Conservation (phyloP, 257 asterid genomes). For the Datura wrightii region DNA sequence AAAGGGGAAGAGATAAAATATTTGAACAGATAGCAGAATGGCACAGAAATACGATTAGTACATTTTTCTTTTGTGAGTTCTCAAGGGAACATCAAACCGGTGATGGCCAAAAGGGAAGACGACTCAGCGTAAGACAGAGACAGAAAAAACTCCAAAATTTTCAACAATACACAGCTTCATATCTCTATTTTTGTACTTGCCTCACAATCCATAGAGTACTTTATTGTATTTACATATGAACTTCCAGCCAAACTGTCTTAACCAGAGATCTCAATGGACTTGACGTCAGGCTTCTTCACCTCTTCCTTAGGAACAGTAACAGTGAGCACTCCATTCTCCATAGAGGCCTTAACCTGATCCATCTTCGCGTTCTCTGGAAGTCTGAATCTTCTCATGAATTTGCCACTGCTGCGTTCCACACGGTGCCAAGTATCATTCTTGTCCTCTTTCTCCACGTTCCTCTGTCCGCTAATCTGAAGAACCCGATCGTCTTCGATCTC, state of each 20-base stretch:
- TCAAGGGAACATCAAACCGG: neutral
- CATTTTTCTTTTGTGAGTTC: neutral
- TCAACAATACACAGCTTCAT: neutral
- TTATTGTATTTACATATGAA: neutral
- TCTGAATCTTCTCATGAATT: slow-evolving; percentile 35
- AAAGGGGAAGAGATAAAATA: no score
- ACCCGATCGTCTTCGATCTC: slow-evolving; percentile 25
- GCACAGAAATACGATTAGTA: neutral
- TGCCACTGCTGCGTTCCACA: slow-evolving; percentile 31
- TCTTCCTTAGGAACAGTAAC: slow-evolving; percentile 35
- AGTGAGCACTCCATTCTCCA: slow-evolving; percentile 36
- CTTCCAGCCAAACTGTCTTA: neutral
- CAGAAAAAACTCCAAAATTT: neutral
- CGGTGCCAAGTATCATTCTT: slow-evolving; percentile 37
- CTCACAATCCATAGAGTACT: no score
- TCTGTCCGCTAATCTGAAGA: slow-evolving; percentile 32
- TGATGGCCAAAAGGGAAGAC: neutral
- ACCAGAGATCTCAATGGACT: slow-evolving; percentile 31
- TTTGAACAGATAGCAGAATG: neutral
- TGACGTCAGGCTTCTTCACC: slow-evolving; percentile 34
- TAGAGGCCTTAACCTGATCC: slow-evolving; percentile 23
- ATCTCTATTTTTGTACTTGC: no score
- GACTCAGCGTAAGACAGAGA: no score
- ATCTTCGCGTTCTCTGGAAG: slow-evolving; percentile 36
- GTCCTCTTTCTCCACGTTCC: slow-evolving; percentile 35